phyloP scores from a whole-genome alignment of 495 filamentous ascomycete species.

The Aspergillus hancockii region DNA sequence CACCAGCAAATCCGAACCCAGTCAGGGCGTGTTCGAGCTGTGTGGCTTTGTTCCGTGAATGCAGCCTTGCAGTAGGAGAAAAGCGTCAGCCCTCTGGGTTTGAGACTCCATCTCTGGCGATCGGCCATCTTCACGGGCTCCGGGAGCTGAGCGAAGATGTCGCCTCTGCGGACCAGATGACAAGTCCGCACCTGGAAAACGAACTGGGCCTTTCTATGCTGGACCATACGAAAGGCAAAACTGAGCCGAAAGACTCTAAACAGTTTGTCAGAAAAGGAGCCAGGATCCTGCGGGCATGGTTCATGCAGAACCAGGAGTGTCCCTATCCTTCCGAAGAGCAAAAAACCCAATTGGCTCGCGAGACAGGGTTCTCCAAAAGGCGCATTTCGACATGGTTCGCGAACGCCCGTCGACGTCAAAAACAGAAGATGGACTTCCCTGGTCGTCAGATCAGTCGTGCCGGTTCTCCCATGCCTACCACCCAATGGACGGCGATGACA shows the following conservation, averaged over 20 bases:
- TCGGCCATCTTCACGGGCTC: conserved; percentile 43
- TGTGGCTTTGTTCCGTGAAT: conserved; percentile 70
- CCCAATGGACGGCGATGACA: conserved; percentile 55
- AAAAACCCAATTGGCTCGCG: conserved; percentile 28
- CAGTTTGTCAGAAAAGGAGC: conserved; percentile 62
- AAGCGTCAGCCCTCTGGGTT: conserved; percentile 47
- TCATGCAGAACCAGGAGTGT: conserved; percentile 45
- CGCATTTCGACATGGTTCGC: conserved; percentile 46
- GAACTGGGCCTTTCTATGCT: not conserved
- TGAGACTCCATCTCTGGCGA: conserved; percentile 46
- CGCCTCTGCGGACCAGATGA: conserved; percentile 4
- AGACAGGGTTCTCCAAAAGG: conserved; percentile 39
- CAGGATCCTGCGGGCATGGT: conserved; percentile 43
- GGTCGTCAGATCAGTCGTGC: conserved; percentile 31
- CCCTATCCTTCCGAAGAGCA: conserved; percentile 42
- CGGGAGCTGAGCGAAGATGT: conserved; percentile 35
- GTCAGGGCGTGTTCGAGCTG: conserved; percentile 72
- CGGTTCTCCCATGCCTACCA: conserved; percentile 40
- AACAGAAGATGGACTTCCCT: conserved; percentile 47
- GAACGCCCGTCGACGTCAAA: conserved; percentile 44
- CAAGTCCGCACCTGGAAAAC: not conserved
- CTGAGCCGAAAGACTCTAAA: conserved; percentile 45
- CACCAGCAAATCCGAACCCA: conserved; percentile 51
- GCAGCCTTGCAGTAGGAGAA: conserved; percentile 60
- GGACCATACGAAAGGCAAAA: not conserved